Evolutionary conservation across 2,329 filamentous ascomycete genomes (phyloP).

Genomic region (Laburnicola sp.): DNA sequence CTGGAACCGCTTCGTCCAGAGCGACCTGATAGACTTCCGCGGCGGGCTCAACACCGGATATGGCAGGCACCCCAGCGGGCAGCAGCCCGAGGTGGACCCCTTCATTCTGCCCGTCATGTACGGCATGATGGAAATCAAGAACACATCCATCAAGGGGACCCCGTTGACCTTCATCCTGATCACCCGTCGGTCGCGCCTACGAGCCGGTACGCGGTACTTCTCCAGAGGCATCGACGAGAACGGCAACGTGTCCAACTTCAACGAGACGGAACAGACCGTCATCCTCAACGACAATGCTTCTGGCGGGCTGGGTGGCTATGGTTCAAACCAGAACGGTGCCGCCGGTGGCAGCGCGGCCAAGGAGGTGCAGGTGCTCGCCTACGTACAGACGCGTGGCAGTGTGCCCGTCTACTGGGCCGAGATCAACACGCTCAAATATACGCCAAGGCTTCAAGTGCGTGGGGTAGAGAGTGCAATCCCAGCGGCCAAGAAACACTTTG

Average conservation of each 20-base stretch:
- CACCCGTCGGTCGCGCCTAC: constrained; percentile 82
- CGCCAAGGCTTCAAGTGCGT: constrained; percentile 84
- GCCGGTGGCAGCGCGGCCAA: constrained; percentile 59
- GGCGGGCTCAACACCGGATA: constrained; percentile 56
- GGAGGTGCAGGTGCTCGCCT: constrained; percentile 88
- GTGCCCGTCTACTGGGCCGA: constrained; percentile 97
- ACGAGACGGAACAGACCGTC: constrained; percentile 93
- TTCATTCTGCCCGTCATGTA: constrained; percentile 96
- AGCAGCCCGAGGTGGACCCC: constrained; percentile 79
- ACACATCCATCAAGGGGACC: constrained; percentile 81
- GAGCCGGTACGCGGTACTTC: constrained; percentile 91
- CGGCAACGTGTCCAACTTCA: constrained; percentile 97
- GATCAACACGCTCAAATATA: constrained; percentile 90
- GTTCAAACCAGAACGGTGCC: constrained; percentile 72
- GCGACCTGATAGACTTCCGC: constrained; percentile 88
- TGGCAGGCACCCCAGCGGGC: constrained; percentile 64
- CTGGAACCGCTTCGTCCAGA: constrained; percentile 94
- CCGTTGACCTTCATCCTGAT: constrained; percentile 85
- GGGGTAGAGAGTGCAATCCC: constrained; percentile 77
- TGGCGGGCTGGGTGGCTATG: constrained; percentile 76
- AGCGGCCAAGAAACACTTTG: constrained; percentile 83
- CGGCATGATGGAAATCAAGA: constrained; percentile 89
- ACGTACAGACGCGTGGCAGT: constrained; percentile 94
- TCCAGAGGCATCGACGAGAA: constrained; percentile 91
- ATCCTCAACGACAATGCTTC: constrained; percentile 80